Percentiles rank a stretch among this genome's conserved stretches.
These are phyloP conservation scores for Lentinula detonsa DNA, from an alignment of 768 basidiomycete species.

Conservation along the genomic window DNA sequence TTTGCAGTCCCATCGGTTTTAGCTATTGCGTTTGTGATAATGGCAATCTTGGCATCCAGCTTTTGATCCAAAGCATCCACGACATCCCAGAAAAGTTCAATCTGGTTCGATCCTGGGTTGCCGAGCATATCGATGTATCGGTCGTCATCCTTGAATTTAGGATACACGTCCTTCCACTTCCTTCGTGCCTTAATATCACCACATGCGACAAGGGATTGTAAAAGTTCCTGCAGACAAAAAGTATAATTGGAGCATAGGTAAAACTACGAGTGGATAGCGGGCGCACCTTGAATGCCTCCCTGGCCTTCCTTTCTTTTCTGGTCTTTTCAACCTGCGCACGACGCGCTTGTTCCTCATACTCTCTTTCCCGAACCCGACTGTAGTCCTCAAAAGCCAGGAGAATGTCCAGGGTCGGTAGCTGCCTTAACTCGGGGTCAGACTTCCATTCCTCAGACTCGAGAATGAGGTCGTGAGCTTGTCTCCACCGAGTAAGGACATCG, in stretches of 20 bases:
- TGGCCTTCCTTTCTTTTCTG: slow-evolving; percentile 79
- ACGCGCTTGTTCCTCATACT: slow-evolving; percentile 84
- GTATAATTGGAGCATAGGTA: neutral
- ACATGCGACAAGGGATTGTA: slow-evolving; percentile 59
- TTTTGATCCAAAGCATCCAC: slow-evolving; percentile 85
- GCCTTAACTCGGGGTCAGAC: slow-evolving; percentile 68
- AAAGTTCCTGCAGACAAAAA: slow-evolving; percentile 45
- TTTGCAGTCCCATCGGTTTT: slow-evolving; percentile 36
- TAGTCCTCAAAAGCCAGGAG: slow-evolving; percentile 93
- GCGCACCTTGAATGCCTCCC: slow-evolving; percentile 84
- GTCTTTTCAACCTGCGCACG: slow-evolving; percentile 78
- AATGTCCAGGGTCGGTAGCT: slow-evolving; percentile 86
- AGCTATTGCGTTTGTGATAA: slow-evolving; percentile 57
- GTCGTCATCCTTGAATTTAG: slow-evolving; percentile 65
- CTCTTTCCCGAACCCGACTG: slow-evolving; percentile 81
- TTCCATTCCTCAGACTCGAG: slow-evolving; percentile 76
- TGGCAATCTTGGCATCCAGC: slow-evolving; percentile 71
- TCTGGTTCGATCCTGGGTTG: slow-evolving; percentile 88
- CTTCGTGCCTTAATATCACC: slow-evolving; percentile 73
- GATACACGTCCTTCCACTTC: slow-evolving; percentile 91
- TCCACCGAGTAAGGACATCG: slow-evolving; percentile 93
- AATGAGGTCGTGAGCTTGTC: slow-evolving; percentile 73
- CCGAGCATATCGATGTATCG: slow-evolving; percentile 89
- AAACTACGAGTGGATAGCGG: neutral
- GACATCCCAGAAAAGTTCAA: slow-evolving; percentile 94